Conservation (phyloP, 1,284 basidiomycete genomes). For the Mycena sp. region DNA sequence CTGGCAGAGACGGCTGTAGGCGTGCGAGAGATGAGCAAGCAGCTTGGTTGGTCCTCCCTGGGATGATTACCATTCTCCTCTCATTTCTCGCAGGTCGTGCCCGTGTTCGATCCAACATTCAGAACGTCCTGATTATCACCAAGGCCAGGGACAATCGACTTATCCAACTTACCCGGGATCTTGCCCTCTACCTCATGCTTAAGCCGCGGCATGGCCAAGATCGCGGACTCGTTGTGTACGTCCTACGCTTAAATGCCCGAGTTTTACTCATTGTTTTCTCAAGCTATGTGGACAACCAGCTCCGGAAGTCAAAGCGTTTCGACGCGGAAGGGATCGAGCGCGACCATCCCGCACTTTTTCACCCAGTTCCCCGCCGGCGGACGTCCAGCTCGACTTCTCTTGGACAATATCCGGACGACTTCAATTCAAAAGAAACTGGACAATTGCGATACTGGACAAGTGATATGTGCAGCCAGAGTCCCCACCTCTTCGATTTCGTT, state of each 20-base stretch:
- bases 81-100: conserved; percentile 78
- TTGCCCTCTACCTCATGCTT: conserved; percentile 95
- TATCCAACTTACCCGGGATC: conserved; percentile 93
- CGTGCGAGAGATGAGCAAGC: conserved; percentile 98
- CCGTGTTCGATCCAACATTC: conserved; percentile 90
- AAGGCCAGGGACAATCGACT: conserved; percentile 98
- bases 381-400: conserved; percentile 74
- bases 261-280: conserved; percentile 31
- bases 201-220: conserved; percentile 69
- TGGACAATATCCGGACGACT: conserved; percentile 52
- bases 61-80: conserved; percentile 26
- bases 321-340: conserved; percentile 90
- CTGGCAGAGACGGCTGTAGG: conserved; percentile 97
- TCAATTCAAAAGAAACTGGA: conserved; percentile 72
- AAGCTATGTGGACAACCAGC: conserved; percentile 95
- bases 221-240: conserved; percentile 83
- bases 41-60: conserved; percentile 79
- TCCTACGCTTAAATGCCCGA: conserved; percentile 35
- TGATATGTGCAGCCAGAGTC: conserved; percentile 92
- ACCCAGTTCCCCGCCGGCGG: conserved; percentile 79
- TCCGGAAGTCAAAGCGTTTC: conserved; percentile 93
- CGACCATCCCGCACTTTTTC: conserved; percentile 91
- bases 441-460: conserved; percentile 98
- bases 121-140: conserved; percentile 95
- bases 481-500: conserved; percentile 98